These are phyloP conservation scores for Wickerhamomyces bisporus DNA, from an alignment of 805 yeast species.

Conservation along the genomic window DNA sequence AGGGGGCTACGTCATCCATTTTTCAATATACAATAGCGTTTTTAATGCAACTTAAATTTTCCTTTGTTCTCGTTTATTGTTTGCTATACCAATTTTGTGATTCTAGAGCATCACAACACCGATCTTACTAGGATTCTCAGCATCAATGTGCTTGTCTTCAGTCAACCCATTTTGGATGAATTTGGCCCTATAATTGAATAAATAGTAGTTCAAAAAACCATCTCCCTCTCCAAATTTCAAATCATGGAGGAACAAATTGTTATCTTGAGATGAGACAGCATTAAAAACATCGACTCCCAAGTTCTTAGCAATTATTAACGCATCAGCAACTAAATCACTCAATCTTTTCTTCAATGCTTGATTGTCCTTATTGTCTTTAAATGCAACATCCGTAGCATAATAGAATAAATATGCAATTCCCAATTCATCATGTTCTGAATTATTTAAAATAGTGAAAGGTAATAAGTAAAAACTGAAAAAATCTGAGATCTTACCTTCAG, in stretches of 20 bases:
- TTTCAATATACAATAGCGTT: too few species aligned
- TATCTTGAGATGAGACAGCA: constrained; percentile 88
- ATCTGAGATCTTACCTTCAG: constrained; percentile 68
- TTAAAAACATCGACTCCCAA: constrained; percentile 84
- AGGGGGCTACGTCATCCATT: too few species aligned
- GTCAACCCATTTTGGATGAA: constrained; percentile 80
- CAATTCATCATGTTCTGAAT: constrained; percentile 56
- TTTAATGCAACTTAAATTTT: too few species aligned
- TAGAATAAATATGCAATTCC: constrained; percentile 88
- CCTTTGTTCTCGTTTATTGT: too few species aligned
- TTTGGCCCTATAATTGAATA: constrained; percentile 84
- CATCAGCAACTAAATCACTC: constrained; percentile 58
- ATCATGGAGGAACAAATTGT: constrained; percentile 72
- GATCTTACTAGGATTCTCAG: constrained; percentile 64
- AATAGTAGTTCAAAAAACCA: constrained; percentile 83
- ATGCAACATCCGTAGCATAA: constrained; percentile 71
- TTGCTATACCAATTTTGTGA: background rate
- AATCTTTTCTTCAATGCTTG: constrained; percentile 53
- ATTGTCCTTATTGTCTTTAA: constrained; percentile 37
- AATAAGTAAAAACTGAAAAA: constrained; percentile 84
- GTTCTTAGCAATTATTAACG: constrained; percentile 66
- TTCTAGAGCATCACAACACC: constrained; percentile 80
- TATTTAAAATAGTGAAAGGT: constrained; percentile 78
- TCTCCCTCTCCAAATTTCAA: constrained; percentile 92
- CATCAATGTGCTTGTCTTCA: constrained; percentile 45